A percentile compares a stretch with the other conserved stretches of the same genome.
These are phyloP conservation scores for Ammopiptanthus mongolicus DNA, from an alignment of 306 rosid species.

Conservation along the genomic window DNA sequence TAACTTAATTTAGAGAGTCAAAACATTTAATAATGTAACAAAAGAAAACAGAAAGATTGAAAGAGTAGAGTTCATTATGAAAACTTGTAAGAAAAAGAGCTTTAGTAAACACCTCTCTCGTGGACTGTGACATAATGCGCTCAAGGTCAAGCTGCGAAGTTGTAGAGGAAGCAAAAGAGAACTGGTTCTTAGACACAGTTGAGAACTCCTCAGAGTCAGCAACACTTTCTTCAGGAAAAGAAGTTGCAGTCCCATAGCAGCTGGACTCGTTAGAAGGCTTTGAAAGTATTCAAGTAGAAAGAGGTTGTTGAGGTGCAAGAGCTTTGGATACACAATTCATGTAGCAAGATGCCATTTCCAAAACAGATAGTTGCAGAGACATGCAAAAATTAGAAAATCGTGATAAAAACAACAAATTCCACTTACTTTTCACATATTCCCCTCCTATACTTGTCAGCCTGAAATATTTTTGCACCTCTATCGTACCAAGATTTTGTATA, in stretches of 20 bases:
- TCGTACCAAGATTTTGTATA: constrained; percentile 24
- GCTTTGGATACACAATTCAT: constrained; percentile 63
- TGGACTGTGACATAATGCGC: constrained; percentile 95
- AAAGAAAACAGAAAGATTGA: too few species aligned
- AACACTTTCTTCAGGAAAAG: constrained; percentile 56
- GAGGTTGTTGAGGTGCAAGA: constrained; percentile 46
- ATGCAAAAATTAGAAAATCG: neutral
- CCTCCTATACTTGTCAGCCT: constrained; percentile 45
- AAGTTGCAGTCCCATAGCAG: too few species aligned
- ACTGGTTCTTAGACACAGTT: constrained; percentile 42
- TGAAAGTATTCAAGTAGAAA: constrained; percentile 32
- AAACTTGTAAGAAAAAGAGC: neutral
- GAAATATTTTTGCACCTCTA: constrained; percentile 51
- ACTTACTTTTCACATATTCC: constrained; percentile 65
- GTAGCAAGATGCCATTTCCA: constrained; percentile 7
- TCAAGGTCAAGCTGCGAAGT: constrained; percentile 93
- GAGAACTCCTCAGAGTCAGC: constrained; percentile 52
- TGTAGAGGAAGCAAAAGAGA: constrained; percentile 73
- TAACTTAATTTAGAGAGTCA: too few species aligned
- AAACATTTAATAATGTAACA: too few species aligned
- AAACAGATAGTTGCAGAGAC: neutral
- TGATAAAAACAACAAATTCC: neutral
- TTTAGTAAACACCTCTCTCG: constrained; percentile 58
- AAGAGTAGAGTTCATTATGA: too few species aligned
- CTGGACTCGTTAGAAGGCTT: too few species aligned